These are phyloP conservation scores for Fusarium albidum DNA, from an alignment of 2,329 filamentous ascomycete species.

Conservation along the genomic window DNA sequence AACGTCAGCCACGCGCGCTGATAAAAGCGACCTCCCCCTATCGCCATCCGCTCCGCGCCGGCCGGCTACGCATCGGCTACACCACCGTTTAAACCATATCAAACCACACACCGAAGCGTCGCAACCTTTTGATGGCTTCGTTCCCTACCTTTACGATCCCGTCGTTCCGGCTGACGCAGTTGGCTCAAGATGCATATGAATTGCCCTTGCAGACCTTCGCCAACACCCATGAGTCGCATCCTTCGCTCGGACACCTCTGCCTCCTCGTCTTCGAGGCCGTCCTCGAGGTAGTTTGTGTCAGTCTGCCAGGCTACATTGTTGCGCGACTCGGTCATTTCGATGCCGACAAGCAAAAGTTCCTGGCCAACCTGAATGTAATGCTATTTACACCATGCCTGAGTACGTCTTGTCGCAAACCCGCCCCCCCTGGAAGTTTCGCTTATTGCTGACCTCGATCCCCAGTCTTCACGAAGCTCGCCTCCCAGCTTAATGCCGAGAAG, in stretches of 20 bases:
- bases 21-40: slow-evolving; percentile 17
- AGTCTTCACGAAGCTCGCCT: slow-evolving; percentile 98
- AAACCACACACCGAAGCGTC: slow-evolving; percentile 8
- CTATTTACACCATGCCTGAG: slow-evolving; percentile 97
- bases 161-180: slow-evolving; percentile 53
- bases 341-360: slow-evolving; percentile 93
- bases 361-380: slow-evolving; percentile 95
- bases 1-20: slow-evolving; percentile 8
- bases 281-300: slow-evolving; percentile 93
- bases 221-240: slow-evolving; percentile 62
- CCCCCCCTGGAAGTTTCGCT: slow-evolving; percentile 9
- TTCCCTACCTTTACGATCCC: slow-evolving; percentile 51
- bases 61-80: slow-evolving; percentile 2
- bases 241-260: slow-evolving; percentile 72
- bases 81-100: slow-evolving; percentile 5
- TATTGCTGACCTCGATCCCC: slow-evolving; percentile 23
- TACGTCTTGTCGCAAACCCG: slow-evolving; percentile 49
- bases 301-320: slow-evolving; percentile 91
- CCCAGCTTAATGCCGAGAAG: slow-evolving; percentile 91
- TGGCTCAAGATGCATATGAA: slow-evolving; percentile 51
- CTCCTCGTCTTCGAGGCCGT: slow-evolving; percentile 94
- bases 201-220: slow-evolving; percentile 52
- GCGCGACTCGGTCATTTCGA: slow-evolving; percentile 92
- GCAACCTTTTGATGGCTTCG: slow-evolving; percentile 46
- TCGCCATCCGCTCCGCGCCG: slow-evolving; percentile 22